A percentile compares a stretch with the other conserved stretches of the same genome.
Conservation (phyloP, 2,329 filamentous ascomycete genomes). For the Ophiostoma ulmi region DNA sequence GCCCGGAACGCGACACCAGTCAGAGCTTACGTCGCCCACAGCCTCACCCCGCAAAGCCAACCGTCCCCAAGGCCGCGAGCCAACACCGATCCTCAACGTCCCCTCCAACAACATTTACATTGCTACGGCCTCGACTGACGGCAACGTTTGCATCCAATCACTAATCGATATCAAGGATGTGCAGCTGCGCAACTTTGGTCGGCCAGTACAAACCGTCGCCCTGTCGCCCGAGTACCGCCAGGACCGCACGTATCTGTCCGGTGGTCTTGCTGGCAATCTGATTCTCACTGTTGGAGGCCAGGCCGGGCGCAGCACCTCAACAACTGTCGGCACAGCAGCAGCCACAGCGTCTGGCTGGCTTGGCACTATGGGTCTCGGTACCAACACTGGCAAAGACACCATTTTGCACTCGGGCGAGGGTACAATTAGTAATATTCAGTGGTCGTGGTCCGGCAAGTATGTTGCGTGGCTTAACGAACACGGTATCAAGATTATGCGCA, state of each 20-base stretch:
- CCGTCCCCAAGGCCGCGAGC: constrained; percentile 46
- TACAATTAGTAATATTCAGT: constrained; percentile 84
- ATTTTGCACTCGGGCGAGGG: constrained; percentile 90
- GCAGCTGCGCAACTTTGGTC: constrained; percentile 83
- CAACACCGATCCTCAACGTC: constrained; percentile 58
- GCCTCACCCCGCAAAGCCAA: constrained; percentile 46
- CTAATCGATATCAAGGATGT: constrained; percentile 86
- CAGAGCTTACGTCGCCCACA: constrained; percentile 43
- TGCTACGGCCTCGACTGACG: constrained; percentile 89
- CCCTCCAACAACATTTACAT: constrained; percentile 91
- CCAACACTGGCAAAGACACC: constrained; percentile 75
- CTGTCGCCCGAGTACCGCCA: constrained; percentile 92
- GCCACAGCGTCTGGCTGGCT: constrained; percentile 87
- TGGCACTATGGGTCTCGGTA: constrained; percentile 75
- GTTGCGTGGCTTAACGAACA: constrained; percentile 95
- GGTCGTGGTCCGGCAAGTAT: constrained; percentile 88
- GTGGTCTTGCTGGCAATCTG: constrained; percentile 79
- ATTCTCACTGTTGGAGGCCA: constrained; percentile 80
- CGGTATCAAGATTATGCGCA: constrained; percentile 96
- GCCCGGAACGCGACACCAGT: constrained; percentile 37
- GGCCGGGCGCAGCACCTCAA: constrained; percentile 76
- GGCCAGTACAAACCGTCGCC: constrained; percentile 85
- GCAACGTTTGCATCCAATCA: constrained; percentile 88
- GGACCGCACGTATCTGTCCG: constrained; percentile 84
- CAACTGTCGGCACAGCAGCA: constrained; percentile 75